phyloP scores from a whole-genome alignment of 805 yeast species.

The Suhomyces sp. region DNA sequence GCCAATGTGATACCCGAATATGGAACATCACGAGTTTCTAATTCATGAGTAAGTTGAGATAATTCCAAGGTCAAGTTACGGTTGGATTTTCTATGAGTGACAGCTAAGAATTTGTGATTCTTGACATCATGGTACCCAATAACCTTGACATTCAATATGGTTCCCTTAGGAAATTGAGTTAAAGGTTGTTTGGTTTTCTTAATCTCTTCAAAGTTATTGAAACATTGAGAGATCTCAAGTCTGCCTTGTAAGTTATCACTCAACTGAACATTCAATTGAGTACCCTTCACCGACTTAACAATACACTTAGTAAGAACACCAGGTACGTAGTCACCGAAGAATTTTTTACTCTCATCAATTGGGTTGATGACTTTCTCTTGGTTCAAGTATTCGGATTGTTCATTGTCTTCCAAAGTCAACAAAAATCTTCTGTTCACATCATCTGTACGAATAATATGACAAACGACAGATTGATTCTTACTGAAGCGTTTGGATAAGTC shows the following conservation, averaged over 20 bases:
- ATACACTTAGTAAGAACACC: conserved; percentile 63
- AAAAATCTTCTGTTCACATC: conserved; percentile 69
- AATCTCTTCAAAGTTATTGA: conserved; percentile 53
- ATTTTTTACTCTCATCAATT: conserved; percentile 52
- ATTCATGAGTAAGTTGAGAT: conserved; percentile 48
- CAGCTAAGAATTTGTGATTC: conserved; percentile 64
- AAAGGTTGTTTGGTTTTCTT: conserved; percentile 59
- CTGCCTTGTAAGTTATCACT: conserved; percentile 82
- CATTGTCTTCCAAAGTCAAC: conserved; percentile 53
- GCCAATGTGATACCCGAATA: conserved; percentile 35
- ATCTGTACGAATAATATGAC: conserved; percentile 66
- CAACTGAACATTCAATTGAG: conserved; percentile 71
- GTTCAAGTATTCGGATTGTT: conserved; percentile 21
- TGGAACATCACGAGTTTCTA: conserved; percentile 24
- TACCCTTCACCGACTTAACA: conserved; percentile 62
- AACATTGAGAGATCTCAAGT: conserved; percentile 71
- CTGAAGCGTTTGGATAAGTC: conserved; percentile 56
- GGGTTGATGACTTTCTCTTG: conserved; percentile 50
- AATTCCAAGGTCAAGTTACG: conserved; percentile 64
- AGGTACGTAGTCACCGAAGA: conserved; percentile 50
- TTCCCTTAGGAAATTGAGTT: conserved; percentile 55
- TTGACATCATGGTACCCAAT: conserved; percentile 77
- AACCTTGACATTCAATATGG: conserved; percentile 58
- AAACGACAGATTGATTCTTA: conserved; percentile 69
- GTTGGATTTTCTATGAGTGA: conserved; percentile 53